These are phyloP conservation scores for Pleurozium schreberi DNA, from an alignment of 225 moss, liverwort and hornwort genomes.

Conservation along the genomic window DNA sequence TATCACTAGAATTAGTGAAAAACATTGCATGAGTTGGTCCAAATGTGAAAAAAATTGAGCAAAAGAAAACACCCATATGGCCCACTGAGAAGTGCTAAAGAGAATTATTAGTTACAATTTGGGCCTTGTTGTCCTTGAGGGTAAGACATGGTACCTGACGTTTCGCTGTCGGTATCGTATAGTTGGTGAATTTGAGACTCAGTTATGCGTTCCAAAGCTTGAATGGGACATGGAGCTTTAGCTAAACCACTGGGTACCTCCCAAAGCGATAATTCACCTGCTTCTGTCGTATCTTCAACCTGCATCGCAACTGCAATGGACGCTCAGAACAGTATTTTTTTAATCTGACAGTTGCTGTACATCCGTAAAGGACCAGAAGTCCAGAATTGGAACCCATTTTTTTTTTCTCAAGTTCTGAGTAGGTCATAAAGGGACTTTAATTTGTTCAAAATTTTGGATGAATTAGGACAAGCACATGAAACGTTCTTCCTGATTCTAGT, in stretches of 20 bases:
- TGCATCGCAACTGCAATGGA: constrained; percentile 35
- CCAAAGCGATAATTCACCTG: constrained; percentile 6
- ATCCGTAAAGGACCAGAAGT: not conserved
- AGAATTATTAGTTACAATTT: not conserved
- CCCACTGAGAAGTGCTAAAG: not conserved
- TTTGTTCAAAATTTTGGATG: too few relatives aligned
- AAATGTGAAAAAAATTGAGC: too few relatives aligned
- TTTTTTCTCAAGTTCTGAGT: too few relatives aligned
- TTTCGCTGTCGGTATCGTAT: constrained; percentile 7
- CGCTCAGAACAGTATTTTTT: not conserved
- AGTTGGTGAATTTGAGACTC: not conserved
- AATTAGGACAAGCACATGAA: not conserved
- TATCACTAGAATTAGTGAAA: not conserved
- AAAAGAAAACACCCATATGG: not conserved
- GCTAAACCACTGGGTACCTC: not conserved
- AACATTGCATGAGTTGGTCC: not conserved
- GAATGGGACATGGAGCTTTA: not conserved
- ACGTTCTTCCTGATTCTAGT: not conserved
- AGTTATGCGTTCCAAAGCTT: not conserved
- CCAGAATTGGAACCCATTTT: not conserved
- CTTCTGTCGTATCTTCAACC: constrained; percentile 31
- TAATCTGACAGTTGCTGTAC: not conserved
- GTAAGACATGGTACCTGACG: not conserved
- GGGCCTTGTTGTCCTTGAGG: not conserved
- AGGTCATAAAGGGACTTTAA: not conserved